Conservation (phyloP, 176 grass and related monocot genomes). For the Neostapfia colusana region DNA sequence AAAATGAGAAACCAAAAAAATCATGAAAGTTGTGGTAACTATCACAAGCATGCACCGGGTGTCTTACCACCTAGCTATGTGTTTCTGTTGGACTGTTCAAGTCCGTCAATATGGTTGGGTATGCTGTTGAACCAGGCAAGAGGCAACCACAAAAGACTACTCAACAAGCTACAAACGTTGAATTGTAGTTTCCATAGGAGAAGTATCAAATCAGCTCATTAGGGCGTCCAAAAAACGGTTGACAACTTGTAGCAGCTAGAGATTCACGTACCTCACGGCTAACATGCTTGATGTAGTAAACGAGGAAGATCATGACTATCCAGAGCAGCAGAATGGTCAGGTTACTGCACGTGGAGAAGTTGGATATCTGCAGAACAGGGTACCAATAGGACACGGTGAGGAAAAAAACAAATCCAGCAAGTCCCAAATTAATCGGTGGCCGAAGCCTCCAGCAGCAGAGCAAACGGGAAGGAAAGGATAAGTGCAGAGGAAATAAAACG, state of each 20-base stretch:
- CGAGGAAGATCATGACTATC: constrained; percentile 79
- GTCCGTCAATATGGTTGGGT: no score
- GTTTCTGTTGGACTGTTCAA: background rate
- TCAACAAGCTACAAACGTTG: background rate
- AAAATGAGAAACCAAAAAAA: background rate
- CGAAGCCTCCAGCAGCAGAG: background rate
- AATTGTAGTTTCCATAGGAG: background rate
- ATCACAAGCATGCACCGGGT: background rate
- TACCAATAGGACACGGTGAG: background rate
- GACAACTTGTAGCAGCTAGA: background rate
- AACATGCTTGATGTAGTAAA: constrained; percentile 93
- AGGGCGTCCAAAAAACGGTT: background rate
- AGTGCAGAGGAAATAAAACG: background rate
- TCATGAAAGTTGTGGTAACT: background rate
- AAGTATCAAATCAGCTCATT: background rate
- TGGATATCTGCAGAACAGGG: constrained; percentile 74
- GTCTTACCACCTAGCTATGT: background rate
- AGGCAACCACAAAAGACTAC: background rate
- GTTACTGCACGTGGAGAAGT: constrained; percentile 93
- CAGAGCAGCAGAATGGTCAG: constrained; percentile 83
- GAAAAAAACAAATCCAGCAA: background rate
- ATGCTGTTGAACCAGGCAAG: no score
- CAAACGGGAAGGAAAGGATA: background rate
- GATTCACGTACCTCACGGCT: constrained; percentile 72
- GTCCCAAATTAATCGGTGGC: background rate